These are phyloP conservation scores for Flaveria bidentis DNA, from an alignment of 129 eudicot genomes.

Conservation along the genomic window DNA sequence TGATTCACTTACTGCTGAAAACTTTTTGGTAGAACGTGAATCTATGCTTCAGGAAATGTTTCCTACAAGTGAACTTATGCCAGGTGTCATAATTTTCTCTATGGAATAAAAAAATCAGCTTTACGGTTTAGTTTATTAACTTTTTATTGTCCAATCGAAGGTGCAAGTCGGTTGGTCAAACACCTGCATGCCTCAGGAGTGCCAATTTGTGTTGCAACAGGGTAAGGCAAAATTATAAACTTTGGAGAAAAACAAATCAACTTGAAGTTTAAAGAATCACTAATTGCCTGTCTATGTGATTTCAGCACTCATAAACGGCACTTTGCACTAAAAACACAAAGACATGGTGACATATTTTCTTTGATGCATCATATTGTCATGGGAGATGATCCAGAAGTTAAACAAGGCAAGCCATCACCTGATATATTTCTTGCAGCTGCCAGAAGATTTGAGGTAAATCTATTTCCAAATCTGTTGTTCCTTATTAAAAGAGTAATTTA, in stretches of 20 bases:
- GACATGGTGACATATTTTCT: slow-evolving; percentile 76
- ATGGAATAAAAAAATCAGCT: neutral
- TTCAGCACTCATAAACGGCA: slow-evolving; percentile 76
- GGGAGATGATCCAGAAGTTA: slow-evolving; percentile 99
- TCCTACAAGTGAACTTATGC: slow-evolving; percentile 92
- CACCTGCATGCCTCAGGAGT: slow-evolving; percentile 77
- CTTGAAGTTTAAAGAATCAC: slow-evolving; percentile 8
- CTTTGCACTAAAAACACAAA: slow-evolving; percentile 85
- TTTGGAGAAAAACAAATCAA: neutral
- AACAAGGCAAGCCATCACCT: slow-evolving; percentile 97
- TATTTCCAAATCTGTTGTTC: neutral
- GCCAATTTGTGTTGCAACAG: slow-evolving; percentile 95
- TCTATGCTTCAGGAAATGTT: slow-evolving; percentile 72
- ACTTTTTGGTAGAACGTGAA: slow-evolving; percentile 82
- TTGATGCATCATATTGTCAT: slow-evolving; percentile 94
- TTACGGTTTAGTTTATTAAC: neutral
- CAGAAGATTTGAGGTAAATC: slow-evolving; percentile 85
- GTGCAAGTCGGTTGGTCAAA: slow-evolving; percentile 73
- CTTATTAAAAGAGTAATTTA: neutral
- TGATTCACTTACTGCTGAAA: slow-evolving; percentile 74
- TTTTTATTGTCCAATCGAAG: slow-evolving; percentile 33
- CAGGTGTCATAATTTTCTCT: slow-evolving; percentile 52
- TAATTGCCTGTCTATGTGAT: slow-evolving; percentile 17
- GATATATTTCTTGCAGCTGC: slow-evolving; percentile 90
- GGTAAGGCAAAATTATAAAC: slow-evolving; percentile 44